Evolutionary conservation across 2,329 filamentous ascomycete genomes (phyloP).

Genomic region (Chaetothyriales sp.): DNA sequence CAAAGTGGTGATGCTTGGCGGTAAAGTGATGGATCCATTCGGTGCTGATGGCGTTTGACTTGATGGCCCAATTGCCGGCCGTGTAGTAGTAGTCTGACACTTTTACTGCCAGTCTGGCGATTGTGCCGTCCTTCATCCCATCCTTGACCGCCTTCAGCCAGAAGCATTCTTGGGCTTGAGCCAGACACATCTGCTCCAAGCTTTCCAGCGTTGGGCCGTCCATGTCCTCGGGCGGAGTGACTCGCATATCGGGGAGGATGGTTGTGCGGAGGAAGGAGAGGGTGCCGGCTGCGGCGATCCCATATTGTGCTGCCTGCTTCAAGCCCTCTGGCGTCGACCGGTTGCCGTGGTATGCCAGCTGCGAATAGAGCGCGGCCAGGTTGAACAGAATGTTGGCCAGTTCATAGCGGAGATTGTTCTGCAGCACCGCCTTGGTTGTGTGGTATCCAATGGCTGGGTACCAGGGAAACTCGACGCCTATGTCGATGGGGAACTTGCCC

Average conservation of each 20-base stretch:
- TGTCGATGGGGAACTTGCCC: slow-evolving; percentile 88
- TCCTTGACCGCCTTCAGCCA: slow-evolving; percentile 97
- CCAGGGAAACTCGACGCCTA: slow-evolving; percentile 86
- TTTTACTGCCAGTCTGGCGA: slow-evolving; percentile 77
- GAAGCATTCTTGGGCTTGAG: slow-evolving; percentile 92
- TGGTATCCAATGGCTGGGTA: slow-evolving; percentile 89
- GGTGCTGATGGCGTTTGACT: slow-evolving; percentile 76
- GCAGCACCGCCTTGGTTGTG: slow-evolving; percentile 37
- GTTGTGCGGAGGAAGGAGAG: slow-evolving; percentile 60
- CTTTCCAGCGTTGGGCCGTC: slow-evolving; percentile 74
- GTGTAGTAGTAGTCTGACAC: slow-evolving; percentile 82
- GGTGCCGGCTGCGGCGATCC: slow-evolving; percentile 73
- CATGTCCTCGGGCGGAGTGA: slow-evolving; percentile 87
- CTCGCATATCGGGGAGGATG: slow-evolving; percentile 67
- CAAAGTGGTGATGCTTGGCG: slow-evolving; percentile 94
- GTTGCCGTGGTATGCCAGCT: slow-evolving; percentile 70
- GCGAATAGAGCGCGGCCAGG: slow-evolving; percentile 80
- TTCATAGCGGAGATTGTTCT: slow-evolving; percentile 62
- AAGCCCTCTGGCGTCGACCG: slow-evolving; percentile 66
- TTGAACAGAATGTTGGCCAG: slow-evolving; percentile 89
- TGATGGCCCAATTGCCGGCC: slow-evolving; percentile 71
- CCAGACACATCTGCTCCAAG: slow-evolving; percentile 67
- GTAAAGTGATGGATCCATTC: slow-evolving; percentile 98
- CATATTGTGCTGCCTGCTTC: slow-evolving; percentile 78
- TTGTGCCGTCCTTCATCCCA: slow-evolving; percentile 76